These are phyloP conservation scores for Mycena sanguinolenta DNA, from an alignment of 768 basidiomycete species.

Conservation along the genomic window DNA sequence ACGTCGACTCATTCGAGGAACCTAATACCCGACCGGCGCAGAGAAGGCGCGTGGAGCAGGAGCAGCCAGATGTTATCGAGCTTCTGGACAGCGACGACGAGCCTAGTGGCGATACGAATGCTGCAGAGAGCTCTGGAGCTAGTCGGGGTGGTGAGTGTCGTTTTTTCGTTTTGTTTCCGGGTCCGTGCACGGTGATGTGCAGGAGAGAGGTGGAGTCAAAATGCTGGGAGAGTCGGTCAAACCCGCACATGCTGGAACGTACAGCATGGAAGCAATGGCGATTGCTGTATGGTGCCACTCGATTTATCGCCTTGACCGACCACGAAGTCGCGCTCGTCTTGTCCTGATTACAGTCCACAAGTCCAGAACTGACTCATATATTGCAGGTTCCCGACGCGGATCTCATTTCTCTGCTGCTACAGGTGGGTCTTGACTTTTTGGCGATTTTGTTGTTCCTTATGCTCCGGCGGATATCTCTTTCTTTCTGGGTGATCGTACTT, in stretches of 20 bases:
- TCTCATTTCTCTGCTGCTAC: neutral
- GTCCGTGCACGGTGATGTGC: neutral
- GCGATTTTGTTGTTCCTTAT: too few species aligned
- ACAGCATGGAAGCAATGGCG: too few species aligned
- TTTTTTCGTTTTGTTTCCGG: neutral
- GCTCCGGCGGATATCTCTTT: too few species aligned
- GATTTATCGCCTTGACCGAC: too few species aligned
- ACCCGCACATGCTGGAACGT: too few species aligned
- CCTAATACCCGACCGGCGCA: slow-evolving; percentile 12
- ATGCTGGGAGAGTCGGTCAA: too few species aligned
- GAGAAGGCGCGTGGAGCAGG: slow-evolving; percentile 23
- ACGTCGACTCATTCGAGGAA: slow-evolving; percentile 28
- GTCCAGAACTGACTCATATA: neutral
- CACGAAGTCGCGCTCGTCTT: neutral
- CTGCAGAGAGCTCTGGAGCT: slow-evolving; percentile 1
- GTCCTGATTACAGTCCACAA: neutral
- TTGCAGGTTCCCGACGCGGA: neutral
- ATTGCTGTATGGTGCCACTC: neutral
- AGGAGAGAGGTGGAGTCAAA: neutral
- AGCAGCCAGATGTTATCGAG: slow-evolving; percentile 28
- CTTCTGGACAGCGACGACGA: slow-evolving; percentile 37
- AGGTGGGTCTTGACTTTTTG: neutral
- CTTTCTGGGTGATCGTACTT: neutral
- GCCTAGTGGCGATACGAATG: neutral
- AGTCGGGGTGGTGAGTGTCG: slow-evolving; percentile 11